Conservation (phyloP, 1,284 basidiomycete genomes). For the Apiotrichum laibachii region DNA sequence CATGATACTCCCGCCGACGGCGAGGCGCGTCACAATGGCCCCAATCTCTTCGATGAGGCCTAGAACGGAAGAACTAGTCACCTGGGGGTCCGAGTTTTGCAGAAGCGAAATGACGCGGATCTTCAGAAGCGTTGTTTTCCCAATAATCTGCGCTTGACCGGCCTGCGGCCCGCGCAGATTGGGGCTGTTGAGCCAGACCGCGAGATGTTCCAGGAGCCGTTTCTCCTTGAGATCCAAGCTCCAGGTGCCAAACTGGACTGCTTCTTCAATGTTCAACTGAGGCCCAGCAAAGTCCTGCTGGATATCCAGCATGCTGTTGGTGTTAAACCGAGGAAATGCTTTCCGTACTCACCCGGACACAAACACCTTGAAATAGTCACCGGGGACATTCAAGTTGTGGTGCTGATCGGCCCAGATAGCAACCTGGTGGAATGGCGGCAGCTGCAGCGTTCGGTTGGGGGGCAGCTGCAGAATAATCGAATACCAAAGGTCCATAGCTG, state of each 20-base stretch:
- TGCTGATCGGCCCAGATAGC: slow-evolving; percentile 14
- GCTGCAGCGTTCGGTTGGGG: not conserved
- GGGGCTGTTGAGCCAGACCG: slow-evolving; percentile 8
- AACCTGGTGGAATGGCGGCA: slow-evolving; percentile 1
- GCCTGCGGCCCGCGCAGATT: not conserved
- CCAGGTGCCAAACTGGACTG: slow-evolving; percentile 1
- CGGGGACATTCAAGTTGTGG: slow-evolving; percentile 6
- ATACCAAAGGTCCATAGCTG: slow-evolving; percentile 13
- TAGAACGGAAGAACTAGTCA: slow-evolving; percentile 6
- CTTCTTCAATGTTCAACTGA: not conserved
- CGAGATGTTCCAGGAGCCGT: slow-evolving; percentile 8
- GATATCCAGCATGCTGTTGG: slow-evolving; percentile 17
- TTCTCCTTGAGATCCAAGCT: slow-evolving; percentile 4
- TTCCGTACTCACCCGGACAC: slow-evolving; percentile 6
- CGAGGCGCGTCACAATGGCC: slow-evolving; percentile 2
- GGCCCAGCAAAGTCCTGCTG: slow-evolving; percentile 2
- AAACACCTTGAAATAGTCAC: slow-evolving; percentile 13
- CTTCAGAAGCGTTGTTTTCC: slow-evolving; percentile 8
- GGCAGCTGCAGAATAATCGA: slow-evolving; percentile 12
- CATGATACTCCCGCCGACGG: slow-evolving; percentile 1
- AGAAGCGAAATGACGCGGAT: slow-evolving; percentile 7
- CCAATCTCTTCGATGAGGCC: slow-evolving; percentile 12
- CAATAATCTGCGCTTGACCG: slow-evolving; percentile 5
- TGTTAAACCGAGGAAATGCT: not conserved
- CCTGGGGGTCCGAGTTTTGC: not conserved